Base-by-base conservation (phyloP, 768 basidiomycete species). In the Leccinum truebloodii region DNA sequence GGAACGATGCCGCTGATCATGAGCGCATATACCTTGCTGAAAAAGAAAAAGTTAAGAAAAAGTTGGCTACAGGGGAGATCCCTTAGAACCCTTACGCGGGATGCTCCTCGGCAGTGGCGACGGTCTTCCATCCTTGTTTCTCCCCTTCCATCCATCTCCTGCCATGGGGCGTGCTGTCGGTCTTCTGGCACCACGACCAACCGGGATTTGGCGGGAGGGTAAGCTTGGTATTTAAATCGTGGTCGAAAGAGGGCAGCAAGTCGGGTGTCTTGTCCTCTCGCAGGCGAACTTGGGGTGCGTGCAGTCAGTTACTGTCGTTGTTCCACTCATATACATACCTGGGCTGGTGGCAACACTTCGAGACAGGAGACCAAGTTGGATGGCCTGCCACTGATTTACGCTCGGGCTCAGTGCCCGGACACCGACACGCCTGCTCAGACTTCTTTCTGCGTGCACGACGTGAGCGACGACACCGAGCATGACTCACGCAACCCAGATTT, bases 1-100 rank as follows among this genome's bases (percentile, higher is more conserved):
- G 80, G 78, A 6, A 72, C 69, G 20, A 79, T 56, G 3, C 77
- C 79, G 51, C 71, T 71, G 44, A 72, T 71, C 70, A 78, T 63
- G 41, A 77, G 67, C 12, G 65, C 61, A 57, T 78, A 76, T n/a
- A 76, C 37, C 22, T 59, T 59, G 8, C 72, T 73, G 44, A 4
- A 14, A 14, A 35, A 26, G 3, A 2, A 14, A 35, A 35, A 35
- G 13, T 35, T 14, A 6, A 8, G 16, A 7, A 28, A 35, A 13
- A 6, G 13, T 24, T 22, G 22, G 16, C 4, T 37, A 9, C 18
- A 1, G 32, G 3, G 9, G n/a, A 39, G 35, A 4, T 18, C 6
- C 7, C 26, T 22, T 35, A 44, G 14, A 2, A 8, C 46, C 7
- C 63, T 54, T 63, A 77, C 76, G 24, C 41, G 16, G 64, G 63